Evolutionary conservation across 768 basidiomycete species (phyloP), one percentile per base, ranked within the genome.

Genomic region (Amylocystis lapponica): DNA sequence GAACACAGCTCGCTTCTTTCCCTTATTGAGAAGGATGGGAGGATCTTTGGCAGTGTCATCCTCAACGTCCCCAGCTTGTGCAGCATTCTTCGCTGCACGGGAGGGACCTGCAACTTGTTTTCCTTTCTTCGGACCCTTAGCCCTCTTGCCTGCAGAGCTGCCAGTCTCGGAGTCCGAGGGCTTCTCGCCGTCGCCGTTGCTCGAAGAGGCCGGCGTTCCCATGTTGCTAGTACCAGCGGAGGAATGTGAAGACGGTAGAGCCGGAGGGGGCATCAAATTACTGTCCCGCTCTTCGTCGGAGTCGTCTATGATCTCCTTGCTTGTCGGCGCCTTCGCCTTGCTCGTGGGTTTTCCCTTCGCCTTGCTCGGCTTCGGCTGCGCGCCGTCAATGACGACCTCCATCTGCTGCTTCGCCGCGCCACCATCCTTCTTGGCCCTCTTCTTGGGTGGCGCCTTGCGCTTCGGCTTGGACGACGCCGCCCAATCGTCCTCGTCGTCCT

Each of bases 1-100:
- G 12, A 51, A 39, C 11, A 52, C 43, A 4, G 50, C 49, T 12
- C 57, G 50, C 38, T 46, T 48, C 49, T 58, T 58, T 12, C 54
- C 50, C 31, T 43, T 50, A 27, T 25, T 23, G 19, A 33, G 19
- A 30, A n/a, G 9, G 27, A 30, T n/a, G n/a, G 9, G 32, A 33
- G 14, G 7, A 33, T n/a, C 32, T 33, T 33, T 33, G 14, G 32
- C 5, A 7, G 32, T n/a, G n/a, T n/a, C n/a, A n/a, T n/a, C n/a
- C n/a, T n/a, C n/a, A n/a, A n/a, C n/a, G n/a, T n/a, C n/a, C n/a
- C n/a, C n/a, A n/a, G n/a, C n/a, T n/a, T n/a, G n/a, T n/a, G n/a
- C n/a, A n/a, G n/a, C n/a, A n/a, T n/a, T n/a, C n/a, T n/a, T n/a
- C n/a, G n/a, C n/a, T n/a, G n/a, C n/a, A n/a, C n/a, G n/a, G n/a